Evolutionary conservation across 2,329 filamentous ascomycete genomes (phyloP), one percentile per base, ranked within the genome.

Genomic region (Phoma sp.): DNA sequence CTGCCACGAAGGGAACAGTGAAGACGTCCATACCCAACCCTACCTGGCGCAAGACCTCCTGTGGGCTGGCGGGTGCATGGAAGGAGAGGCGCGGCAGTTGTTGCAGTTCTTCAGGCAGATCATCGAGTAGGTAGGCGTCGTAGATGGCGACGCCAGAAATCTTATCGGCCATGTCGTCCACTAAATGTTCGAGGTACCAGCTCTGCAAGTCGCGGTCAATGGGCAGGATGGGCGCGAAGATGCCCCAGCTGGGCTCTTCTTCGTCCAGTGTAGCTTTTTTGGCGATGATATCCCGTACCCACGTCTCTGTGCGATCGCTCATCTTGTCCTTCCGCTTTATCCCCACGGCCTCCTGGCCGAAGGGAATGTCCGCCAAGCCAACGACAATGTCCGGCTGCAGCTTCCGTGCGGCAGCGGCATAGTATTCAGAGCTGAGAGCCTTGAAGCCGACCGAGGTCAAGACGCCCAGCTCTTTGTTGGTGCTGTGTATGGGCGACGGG

Each of bases 401-500:
- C n/a, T 78, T 81, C 55, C 83, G 76, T 7, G 89, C 80, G 1
- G 89, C 80, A 17, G 87, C 86, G 6, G 85, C 78, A 76, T 95
- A 98, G 49, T 90, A 85, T 6, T 85, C 80, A 0, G 86, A 85
- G 29, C 84, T 83, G 31, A 98, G 79, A 52, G 84, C 82, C 58
- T 86, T 84, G 76, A 96, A 96, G 27, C 95, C 95, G 1, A 92
- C 91, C 0, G 92, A 94, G 2, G 95, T 96, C 71, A 90, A 87
- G 43, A 98, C 83, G 17, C 89, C 87, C 37, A 98, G 81, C 41
- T 87, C 84, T 35, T 84, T 84, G 58, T 88, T 84, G 8, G 87
- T 88, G 72, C 95, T 92, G 60, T 86, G 80, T 9, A 78, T 74
- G 0, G 91, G 90, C 6, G 88, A 86, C 8, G 83, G 76, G 19